Evolutionary conservation across 176 grass and related monocot species (phyloP).

Genomic region (Oryza glumipatula): DNA sequence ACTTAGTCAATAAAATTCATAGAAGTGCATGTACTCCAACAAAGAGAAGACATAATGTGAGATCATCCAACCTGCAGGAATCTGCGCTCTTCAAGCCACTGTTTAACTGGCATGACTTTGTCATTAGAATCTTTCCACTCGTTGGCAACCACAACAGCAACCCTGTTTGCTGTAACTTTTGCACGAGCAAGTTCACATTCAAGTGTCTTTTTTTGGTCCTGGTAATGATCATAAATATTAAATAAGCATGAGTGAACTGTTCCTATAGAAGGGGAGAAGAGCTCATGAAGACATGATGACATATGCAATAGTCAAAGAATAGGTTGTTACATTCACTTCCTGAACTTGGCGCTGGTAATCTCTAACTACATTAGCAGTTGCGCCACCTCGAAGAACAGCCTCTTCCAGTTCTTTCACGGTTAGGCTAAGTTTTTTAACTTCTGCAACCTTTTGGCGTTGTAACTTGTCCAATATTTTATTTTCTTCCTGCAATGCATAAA

Average conservation of each 20-base stretch:
- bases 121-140: constrained; percentile 99
- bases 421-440: constrained; percentile 97
- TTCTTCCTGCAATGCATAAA: constrained; percentile 77
- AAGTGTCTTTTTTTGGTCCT: constrained; percentile 96
- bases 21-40: constrained; percentile 13
- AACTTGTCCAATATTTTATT: constrained; percentile 98
- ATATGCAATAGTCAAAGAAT: constrained; percentile 24
- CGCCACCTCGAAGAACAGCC: constrained; percentile 81
- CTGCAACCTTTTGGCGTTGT: constrained; percentile 94
- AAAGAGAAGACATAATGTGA: constrained; percentile 39
- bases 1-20: constrained; percentile 20
- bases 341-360: constrained; percentile 98
- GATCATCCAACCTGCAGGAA: constrained; percentile 80
- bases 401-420: constrained; percentile 95
- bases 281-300: not conserved
- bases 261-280: not conserved
- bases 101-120: constrained; percentile 99
- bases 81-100: constrained; percentile 97
- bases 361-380: constrained; percentile 89
- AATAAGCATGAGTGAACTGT: constrained; percentile 35
- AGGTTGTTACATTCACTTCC: constrained; percentile 87
- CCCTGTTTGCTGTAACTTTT: constrained; percentile 93
- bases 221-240: constrained; percentile 42
- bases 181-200: constrained; percentile 95
- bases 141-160: constrained; percentile 95